Evolutionary conservation across 192 early-diverging fungal species (phyloP).

Genomic region (Linnemannia schmuckeri): DNA sequence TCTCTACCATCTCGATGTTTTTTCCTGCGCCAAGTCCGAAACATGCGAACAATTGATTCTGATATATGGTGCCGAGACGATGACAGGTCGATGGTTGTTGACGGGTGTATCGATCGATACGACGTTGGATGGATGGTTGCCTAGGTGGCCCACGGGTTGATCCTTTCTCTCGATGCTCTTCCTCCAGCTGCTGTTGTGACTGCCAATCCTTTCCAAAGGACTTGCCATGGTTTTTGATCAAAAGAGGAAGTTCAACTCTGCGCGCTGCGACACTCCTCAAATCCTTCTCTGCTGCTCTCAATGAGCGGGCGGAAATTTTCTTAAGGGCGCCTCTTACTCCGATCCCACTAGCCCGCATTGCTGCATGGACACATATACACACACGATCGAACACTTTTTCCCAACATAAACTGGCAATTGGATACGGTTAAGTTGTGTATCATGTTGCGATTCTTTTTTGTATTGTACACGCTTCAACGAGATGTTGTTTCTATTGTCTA

Average conservation of each 20-base stretch:
- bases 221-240: constrained; percentile 53
- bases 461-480: background rate
- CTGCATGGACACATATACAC: no score
- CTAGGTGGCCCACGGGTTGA: background rate
- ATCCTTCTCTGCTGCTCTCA: no score
- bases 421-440: no score
- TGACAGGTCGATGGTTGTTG: background rate
- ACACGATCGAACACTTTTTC: no score
- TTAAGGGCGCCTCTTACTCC: background rate
- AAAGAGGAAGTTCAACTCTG: constrained; percentile 39
- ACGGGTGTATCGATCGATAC: constrained; percentile 11
- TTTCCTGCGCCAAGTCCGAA: background rate
- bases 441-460: background rate
- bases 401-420: no score
- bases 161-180: background rate
- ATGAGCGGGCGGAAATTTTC: background rate
- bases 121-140: constrained; percentile 36
- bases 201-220: constrained; percentile 38
- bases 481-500: background rate
- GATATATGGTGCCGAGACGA: background rate
- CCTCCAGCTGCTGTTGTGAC: constrained; percentile 11
- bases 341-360: background rate
- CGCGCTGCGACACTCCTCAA: constrained; percentile 5
- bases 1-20: background rate
- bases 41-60: background rate